Conservation (phyloP, 1,284 basidiomycete genomes). For the Malassezia yamatoensis region DNA sequence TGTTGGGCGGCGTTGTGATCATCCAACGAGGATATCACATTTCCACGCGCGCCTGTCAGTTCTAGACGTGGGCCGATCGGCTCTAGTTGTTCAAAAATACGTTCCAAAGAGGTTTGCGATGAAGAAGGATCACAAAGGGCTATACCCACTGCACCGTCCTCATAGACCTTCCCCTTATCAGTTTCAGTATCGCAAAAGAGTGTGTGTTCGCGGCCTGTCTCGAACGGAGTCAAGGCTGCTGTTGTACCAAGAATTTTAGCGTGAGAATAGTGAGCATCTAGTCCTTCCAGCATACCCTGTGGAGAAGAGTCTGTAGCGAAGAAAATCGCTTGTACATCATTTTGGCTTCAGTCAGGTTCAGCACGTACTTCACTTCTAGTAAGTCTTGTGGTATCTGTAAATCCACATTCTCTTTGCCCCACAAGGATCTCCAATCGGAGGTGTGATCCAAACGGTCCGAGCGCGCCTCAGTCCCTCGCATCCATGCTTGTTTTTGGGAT, state of each 20-base stretch:
- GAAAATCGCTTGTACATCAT: constrained; percentile 51
- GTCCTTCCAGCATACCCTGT: constrained; percentile 56
- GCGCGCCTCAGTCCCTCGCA: constrained; percentile 20
- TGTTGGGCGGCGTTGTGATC: constrained; percentile 61
- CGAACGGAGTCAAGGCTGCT: constrained; percentile 70
- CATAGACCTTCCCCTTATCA: constrained; percentile 51
- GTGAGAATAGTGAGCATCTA: constrained; percentile 52
- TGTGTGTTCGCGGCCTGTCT: constrained; percentile 69
- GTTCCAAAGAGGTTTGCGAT: constrained; percentile 35
- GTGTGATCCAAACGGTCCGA: constrained; percentile 23
- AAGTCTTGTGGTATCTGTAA: constrained; percentile 20
- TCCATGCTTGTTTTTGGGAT: constrained; percentile 29
- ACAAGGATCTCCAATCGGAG: constrained; percentile 31
- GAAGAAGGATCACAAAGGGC: constrained; percentile 51
- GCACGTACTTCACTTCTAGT: constrained; percentile 39
- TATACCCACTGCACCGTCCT: constrained; percentile 63
- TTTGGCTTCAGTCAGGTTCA: not conserved
- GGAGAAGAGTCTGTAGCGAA: constrained; percentile 59
- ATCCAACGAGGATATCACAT: constrained; percentile 62
- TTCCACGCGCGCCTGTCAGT: constrained; percentile 68
- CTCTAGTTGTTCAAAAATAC: constrained; percentile 55
- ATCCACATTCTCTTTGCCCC: constrained; percentile 35
- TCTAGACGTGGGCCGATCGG: constrained; percentile 55
- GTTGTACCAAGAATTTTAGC: constrained; percentile 61
- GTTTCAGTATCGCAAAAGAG: constrained; percentile 50